Conservation (phyloP, 768 basidiomycete species). For the Candolleomyces efflorescens region DNA sequence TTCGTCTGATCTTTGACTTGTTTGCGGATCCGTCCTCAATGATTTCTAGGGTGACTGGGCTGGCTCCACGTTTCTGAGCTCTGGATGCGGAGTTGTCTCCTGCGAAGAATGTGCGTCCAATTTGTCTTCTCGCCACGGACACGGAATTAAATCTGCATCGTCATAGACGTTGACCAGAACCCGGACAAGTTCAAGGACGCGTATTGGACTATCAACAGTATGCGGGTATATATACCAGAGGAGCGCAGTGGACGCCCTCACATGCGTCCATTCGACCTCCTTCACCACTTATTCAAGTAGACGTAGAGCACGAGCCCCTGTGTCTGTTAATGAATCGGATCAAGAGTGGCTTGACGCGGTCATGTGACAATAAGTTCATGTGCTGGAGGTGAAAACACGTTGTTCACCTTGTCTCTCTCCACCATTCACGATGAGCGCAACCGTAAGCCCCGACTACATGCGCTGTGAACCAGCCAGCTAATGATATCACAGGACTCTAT, state of each 20-base stretch:
- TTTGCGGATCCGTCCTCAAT: not conserved
- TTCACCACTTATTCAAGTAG: not conserved
- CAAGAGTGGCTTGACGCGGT: not conserved
- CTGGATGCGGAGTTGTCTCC: slow-evolving; percentile 34
- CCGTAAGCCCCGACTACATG: not conserved
- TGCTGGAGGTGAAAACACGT: not conserved
- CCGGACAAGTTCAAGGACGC: slow-evolving; percentile 56
- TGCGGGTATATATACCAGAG: slow-evolving; percentile 46
- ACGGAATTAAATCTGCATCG: not conserved
- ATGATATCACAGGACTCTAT: slow-evolving; percentile 1
- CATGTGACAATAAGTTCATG: not conserved
- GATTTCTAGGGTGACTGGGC: slow-evolving; percentile 49
- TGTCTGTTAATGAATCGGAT: not conserved
- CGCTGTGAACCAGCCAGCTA: not conserved
- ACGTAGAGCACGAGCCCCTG: not conserved
- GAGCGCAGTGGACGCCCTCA: not conserved
- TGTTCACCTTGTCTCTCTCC: not conserved
- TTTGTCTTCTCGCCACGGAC: not conserved
- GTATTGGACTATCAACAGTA: slow-evolving; percentile 65
- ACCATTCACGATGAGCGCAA: not conserved
- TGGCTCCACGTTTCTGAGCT: slow-evolving; percentile 32
- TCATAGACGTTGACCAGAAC: slow-evolving; percentile 56
- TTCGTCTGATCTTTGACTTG: slow-evolving; percentile 24
- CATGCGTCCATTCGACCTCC: not conserved
- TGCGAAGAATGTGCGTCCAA: slow-evolving; percentile 45